These are phyloP conservation scores for Coffea humblotiana DNA, from an alignment of 305 asterid genomes.

Conservation along the genomic window DNA sequence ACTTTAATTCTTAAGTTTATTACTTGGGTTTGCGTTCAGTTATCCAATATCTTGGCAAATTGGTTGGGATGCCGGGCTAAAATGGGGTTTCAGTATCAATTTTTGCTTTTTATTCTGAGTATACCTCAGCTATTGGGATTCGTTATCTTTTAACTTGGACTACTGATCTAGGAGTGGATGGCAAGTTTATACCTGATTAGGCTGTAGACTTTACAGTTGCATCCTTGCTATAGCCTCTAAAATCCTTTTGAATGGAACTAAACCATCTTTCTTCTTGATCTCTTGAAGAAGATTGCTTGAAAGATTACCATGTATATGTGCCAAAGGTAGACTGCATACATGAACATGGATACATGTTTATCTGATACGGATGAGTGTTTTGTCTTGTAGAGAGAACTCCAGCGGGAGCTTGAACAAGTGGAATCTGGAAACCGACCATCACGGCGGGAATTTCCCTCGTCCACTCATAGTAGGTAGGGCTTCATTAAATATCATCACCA, in stretches of 20 bases:
- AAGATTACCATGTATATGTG: neutral
- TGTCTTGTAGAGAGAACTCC: constrained; percentile 81
- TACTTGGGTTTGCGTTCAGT: neutral
- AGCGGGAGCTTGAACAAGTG: constrained; percentile 89
- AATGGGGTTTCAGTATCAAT: neutral
- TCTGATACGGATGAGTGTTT: constrained; percentile 26
- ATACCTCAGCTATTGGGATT: neutral
- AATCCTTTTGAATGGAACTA: no score
- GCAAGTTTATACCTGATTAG: neutral
- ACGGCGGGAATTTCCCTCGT: constrained; percentile 75
- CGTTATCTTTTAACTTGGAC: neutral
- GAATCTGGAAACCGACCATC: constrained; percentile 83
- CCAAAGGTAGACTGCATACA: neutral
- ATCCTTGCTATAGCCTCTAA: neutral
- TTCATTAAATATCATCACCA: neutral
- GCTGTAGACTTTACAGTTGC: neutral
- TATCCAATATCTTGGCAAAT: neutral
- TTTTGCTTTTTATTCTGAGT: neutral
- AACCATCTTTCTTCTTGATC: neutral
- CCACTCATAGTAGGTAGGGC: constrained; percentile 74
- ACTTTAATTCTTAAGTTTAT: neutral
- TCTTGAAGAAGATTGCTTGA: neutral
- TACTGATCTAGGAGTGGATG: neutral
- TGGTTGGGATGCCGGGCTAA: neutral
- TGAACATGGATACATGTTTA: constrained; percentile 30